Evolutionary conservation across 805 yeast species (phyloP), one percentile per base, ranked within the genome.

Genomic region (Metschnikowia arizonensis): DNA sequence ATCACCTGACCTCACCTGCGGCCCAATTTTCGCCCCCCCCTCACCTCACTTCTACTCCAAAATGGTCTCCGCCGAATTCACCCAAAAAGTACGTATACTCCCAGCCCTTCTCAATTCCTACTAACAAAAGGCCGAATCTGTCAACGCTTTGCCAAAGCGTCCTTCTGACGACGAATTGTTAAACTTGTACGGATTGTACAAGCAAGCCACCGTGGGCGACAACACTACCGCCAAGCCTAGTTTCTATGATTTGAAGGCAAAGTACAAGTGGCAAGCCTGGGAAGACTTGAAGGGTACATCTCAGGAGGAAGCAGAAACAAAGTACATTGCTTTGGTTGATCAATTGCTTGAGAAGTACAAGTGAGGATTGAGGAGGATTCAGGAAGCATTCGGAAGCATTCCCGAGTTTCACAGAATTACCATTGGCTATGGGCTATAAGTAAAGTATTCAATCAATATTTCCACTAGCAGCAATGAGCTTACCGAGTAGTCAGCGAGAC

Each of bases 181-280:
- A 62, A 71, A 83, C 66, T 76, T 93, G 59, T 93, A 93, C 73
- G 97, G 91, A 40, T 77, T 93, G 59, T 93, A 77, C 84, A 93
- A 93, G 72, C 99, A 93, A 74, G 96, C 98, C 58, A 91, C 97
- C 29, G 85, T 83, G 46, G 99, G 99, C 55, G 99, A 93, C 78
- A 88, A 88, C 78, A 68, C 66, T 54, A 85, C 96, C 50, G 73
- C 77, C 45, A 87, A 88, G 73, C 99, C 99, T 44, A 93, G 97
- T 52, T 70, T 86, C 48, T 88, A 93, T 66, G 95, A 89, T 72
- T 78, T 93, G 73, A 88, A 85, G 74, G 97, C 91, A 57, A 89
- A 95, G 72, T 86, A 87, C 79, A 93, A 93, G 77, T 93, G 98
- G 98, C 91, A 90, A 64, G 79, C 98, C 7, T 93, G 98, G 98